Base-by-base conservation (phyloP, 306 rosid genomes). In the barrel medic (Medicago truncatula) region DNA sequence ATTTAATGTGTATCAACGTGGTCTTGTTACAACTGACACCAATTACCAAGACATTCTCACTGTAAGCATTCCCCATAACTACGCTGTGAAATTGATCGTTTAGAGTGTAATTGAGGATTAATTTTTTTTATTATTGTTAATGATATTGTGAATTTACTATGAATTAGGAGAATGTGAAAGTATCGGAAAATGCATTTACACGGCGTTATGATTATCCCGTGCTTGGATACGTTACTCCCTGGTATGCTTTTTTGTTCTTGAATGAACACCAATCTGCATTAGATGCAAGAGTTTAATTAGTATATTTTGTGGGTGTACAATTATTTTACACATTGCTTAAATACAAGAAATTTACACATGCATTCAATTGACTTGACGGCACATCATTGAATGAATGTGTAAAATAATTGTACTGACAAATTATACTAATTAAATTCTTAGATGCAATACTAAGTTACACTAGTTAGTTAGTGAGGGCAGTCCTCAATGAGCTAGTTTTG, bases 161-260 rank as follows among this genome's bases (percentile, higher is more conserved):
- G 57, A 34, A 70, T 80, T 80, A 95, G 99, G 99, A 72, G 81
- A 83, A 92, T 80, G 67, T 82, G 2, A 82, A 57, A 66, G 92
- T 85, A 1, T 83, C 93, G 1, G 90, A 82, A 70, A 90, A 92
- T 80, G 31, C 44, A 14, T 86, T 89, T 28, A 75, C 21, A 49
- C 89, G 93, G 84, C 90, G 82, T 68, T 88, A 87, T 79, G 73
- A 23, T 14, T 86, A 87, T 80, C 97, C 97, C 54, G 91, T 84
- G 34, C 93, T 95, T 83, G 97, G 89, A 76, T 95, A 92, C 88
- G 85, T 95, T 66, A 95, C 99, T 75, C 97, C 97, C 43, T 95
- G 99, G 99, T 95, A 92, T 80, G 76, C 66, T 65, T 44, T 67
- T 3, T 60, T 14, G 9, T 25, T 69, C 15, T 15, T 52, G 9